Conservation (phyloP, 805 yeast genomes). For the Lipomyces oligophaga region DNA sequence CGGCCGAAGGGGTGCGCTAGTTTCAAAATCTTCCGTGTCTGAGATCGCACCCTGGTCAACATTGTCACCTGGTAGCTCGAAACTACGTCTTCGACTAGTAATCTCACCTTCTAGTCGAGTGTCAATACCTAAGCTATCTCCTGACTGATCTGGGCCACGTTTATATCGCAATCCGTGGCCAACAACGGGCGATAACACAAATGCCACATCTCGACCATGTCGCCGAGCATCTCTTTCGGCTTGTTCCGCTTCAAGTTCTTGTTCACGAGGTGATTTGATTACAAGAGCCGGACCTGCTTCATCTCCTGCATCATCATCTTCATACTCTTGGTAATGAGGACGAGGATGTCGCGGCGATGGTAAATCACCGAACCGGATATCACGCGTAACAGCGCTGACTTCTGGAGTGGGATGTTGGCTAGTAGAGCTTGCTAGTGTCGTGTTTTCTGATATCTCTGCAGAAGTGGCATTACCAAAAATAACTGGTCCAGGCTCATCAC, state of each 20-base stretch:
- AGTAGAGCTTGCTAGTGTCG: not conserved
- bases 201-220: conserved; percentile 31
- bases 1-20: not conserved
- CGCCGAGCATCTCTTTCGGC: conserved; percentile 26
- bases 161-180: conserved; percentile 4
- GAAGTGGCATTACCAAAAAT: too few species aligned
- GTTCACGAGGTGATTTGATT: conserved; percentile 72
- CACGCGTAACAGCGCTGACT: too few species aligned
- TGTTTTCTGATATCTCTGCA: too few species aligned
- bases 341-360: conserved; percentile 44
- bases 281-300: conserved; percentile 80
- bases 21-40: not conserved
- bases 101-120: not conserved
- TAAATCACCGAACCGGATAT: conserved; percentile 55
- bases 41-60: not conserved
- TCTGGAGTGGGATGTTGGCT: not conserved
- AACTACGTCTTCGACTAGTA: not conserved
- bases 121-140: not conserved
- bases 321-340: conserved; percentile 39
- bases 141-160: not conserved
- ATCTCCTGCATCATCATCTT: conserved; percentile 27
- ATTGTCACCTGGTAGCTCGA: too few species aligned
- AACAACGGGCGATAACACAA: conserved; percentile 21
- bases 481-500: too few species aligned
- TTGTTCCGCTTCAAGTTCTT: conserved; percentile 31